A percentile compares a stretch with the other conserved stretches of the same genome.
Evolutionary conservation across 768 basidiomycete species (phyloP).

Genomic region (Podaxis sp.): DNA sequence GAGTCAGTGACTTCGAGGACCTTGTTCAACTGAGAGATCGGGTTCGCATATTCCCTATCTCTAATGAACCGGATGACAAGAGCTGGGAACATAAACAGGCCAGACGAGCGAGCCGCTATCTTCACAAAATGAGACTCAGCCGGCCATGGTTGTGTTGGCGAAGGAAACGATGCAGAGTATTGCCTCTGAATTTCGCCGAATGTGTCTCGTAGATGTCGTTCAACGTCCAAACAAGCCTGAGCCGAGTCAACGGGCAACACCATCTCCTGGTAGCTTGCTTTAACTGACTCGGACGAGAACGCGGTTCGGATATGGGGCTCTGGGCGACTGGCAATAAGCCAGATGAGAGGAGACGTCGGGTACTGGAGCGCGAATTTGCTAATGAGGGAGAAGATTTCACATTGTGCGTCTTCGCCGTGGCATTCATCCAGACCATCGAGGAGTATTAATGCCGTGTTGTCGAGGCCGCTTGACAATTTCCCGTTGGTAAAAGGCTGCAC

Average conservation of each 20-base stretch:
- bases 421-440: conserved; percentile 26
- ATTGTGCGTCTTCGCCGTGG: conserved; percentile 7
- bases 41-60: neutral
- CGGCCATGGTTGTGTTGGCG: conserved; percentile 17
- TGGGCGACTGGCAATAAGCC: conserved; percentile 23
- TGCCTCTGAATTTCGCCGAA: conserved; percentile 9
- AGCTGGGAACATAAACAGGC: conserved; percentile 22
- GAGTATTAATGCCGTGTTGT: neutral
- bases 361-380: neutral
- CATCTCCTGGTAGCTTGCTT: neutral
- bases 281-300: neutral
- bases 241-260: conserved; percentile 2
- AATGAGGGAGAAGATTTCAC: conserved; percentile 15
- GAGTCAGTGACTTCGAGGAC: neutral
- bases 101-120: conserved; percentile 17
- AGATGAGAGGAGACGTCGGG: conserved; percentile 13
- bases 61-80: conserved; percentile 20
- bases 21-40: neutral
- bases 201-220: conserved; percentile 10
- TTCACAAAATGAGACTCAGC: neutral
- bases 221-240: conserved; percentile 15
- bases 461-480: conserved; percentile 13
- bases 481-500: conserved; percentile 7
- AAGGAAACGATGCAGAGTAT: neutral
- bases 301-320: conserved; percentile 18